These are phyloP conservation scores for Odontarrhena argentea DNA, from an alignment of 345 rosid genomes.

Conservation along the genomic window DNA sequence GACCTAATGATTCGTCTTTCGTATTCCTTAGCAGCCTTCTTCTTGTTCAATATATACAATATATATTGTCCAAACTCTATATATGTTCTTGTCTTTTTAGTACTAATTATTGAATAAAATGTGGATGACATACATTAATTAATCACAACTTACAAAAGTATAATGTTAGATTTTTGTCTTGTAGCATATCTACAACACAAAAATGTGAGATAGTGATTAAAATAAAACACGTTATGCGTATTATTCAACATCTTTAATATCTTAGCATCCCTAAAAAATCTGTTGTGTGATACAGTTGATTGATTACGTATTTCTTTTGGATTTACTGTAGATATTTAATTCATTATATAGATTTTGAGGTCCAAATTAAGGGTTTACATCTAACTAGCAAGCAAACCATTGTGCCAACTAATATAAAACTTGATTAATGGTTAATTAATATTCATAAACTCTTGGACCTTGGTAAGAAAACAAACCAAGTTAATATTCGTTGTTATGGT, in stretches of 20 bases:
- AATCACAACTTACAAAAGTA: slow-evolving; percentile 31
- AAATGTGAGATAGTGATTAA: slow-evolving; percentile 5
- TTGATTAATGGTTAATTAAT: no score
- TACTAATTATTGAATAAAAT: slow-evolving; percentile 10
- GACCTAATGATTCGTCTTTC: slow-evolving; percentile 45
- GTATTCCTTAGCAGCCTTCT: slow-evolving; percentile 33
- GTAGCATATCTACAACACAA: slow-evolving; percentile 5
- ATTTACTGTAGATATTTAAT: slow-evolving; percentile 15
- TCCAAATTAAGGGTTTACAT: slow-evolving; percentile 25
- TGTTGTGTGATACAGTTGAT: slow-evolving; percentile 22
- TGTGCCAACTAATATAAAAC: slow-evolving; percentile 16
- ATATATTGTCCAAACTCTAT: slow-evolving; percentile 11
- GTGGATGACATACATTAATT: slow-evolving; percentile 16
- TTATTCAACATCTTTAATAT: slow-evolving; percentile 21
- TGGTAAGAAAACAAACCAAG: background rate
- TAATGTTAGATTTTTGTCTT: slow-evolving; percentile 18
- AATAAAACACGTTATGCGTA: background rate
- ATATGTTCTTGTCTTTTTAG: slow-evolving; percentile 12
- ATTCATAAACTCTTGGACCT: no score
- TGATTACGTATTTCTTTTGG: slow-evolving; percentile 30
- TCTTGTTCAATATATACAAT: slow-evolving; percentile 18
- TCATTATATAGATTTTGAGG: slow-evolving; percentile 14
- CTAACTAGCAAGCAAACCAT: slow-evolving; percentile 30
- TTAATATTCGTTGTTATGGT: background rate
- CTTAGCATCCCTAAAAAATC: background rate